Percentiles rank a stretch among this genome's conserved stretches.
phyloP scores from a whole-genome alignment of 768 basidiomycete genomes.

The Leccinum boreale region DNA sequence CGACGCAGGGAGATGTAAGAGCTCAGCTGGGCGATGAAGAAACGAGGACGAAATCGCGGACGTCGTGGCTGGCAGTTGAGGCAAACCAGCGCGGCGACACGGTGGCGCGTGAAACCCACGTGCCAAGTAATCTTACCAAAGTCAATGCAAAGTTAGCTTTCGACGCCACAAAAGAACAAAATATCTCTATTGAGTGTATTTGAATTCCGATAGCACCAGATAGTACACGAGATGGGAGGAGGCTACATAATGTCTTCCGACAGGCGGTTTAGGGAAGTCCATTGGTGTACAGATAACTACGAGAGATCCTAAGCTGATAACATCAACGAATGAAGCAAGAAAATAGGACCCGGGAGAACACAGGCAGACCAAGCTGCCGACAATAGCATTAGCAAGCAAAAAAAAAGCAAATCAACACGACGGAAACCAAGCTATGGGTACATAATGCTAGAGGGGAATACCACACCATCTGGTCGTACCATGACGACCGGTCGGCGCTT shows the following conservation, averaged over 20 bases:
- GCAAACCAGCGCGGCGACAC: not conserved
- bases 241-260: slow-evolving; percentile 32
- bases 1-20: not conserved
- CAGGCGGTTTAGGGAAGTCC: slow-evolving; percentile 23
- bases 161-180: slow-evolving; percentile 6
- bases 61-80: not conserved
- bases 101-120: not conserved
- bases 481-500: slow-evolving; percentile 81
- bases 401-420: slow-evolving; percentile 12
- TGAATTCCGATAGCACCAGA: slow-evolving; percentile 15
- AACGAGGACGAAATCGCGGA: not conserved
- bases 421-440: slow-evolving; percentile 56
- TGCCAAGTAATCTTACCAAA: not conserved
- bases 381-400: slow-evolving; percentile 20
- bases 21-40: not conserved
- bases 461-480: slow-evolving; percentile 80
- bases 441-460: slow-evolving; percentile 79
- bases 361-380: slow-evolving; percentile 28
- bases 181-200: slow-evolving; percentile 18
- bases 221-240: slow-evolving; percentile 25
- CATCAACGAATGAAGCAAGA: slow-evolving; percentile 11
- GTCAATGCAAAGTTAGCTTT: slow-evolving; percentile 10
- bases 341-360: slow-evolving; percentile 21
- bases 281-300: slow-evolving; percentile 33
- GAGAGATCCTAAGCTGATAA: slow-evolving; percentile 29